These are phyloP conservation scores for Trichophaea hybrida DNA, from an alignment of 2,329 filamentous ascomycete genomes.

Conservation along the genomic window DNA sequence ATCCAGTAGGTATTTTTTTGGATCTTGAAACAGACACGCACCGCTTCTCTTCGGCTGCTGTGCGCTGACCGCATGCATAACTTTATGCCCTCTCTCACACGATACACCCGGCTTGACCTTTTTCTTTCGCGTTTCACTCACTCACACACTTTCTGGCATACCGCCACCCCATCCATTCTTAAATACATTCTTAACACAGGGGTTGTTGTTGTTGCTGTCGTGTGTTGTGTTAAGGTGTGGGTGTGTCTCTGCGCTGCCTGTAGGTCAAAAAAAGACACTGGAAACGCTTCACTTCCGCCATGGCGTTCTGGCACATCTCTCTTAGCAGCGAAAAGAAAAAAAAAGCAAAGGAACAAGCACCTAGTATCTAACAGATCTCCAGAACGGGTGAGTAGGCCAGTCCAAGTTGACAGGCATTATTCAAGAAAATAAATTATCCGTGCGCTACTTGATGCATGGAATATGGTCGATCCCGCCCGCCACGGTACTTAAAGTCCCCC, in stretches of 20 bases:
- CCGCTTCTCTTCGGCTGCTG: neutral
- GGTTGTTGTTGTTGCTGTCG: no score
- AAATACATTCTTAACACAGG: no score
- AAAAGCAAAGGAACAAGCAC: no score
- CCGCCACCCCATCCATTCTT: no score
- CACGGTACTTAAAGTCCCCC: constrained; percentile 3
- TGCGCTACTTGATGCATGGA: constrained; percentile 1
- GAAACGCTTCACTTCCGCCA: no score
- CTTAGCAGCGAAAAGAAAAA: no score
- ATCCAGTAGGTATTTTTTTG: neutral
- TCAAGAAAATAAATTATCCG: neutral
- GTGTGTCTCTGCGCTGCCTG: no score
- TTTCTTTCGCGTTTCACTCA: neutral
- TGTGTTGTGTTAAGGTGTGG: no score
- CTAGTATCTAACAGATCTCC: neutral
- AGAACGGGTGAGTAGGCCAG: neutral
- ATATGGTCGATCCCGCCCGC: neutral
- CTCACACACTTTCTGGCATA: no score
- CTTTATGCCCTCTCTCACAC: neutral
- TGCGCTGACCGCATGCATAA: constrained; percentile 4
- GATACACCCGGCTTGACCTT: neutral
- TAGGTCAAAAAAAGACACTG: no score
- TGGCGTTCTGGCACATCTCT: no score
- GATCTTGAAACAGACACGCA: constrained; percentile 3
- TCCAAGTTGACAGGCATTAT: neutral